Evolutionary conservation across 345 rosid species (phyloP).

Genomic region (Linum tenue): DNA sequence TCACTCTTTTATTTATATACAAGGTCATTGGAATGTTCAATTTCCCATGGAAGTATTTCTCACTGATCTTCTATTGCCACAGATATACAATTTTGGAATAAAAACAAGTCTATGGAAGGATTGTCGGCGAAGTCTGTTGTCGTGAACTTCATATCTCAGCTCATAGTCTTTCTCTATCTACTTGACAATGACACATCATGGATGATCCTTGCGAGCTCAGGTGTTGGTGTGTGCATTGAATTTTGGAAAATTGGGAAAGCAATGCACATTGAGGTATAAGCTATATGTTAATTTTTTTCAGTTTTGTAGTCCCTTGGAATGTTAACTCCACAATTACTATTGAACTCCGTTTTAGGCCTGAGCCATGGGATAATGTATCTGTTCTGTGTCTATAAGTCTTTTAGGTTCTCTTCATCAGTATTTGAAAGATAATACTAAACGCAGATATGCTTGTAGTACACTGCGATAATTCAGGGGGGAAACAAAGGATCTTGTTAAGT

Average conservation of each 20-base stretch:
- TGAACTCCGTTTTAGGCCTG: too few relatives aligned
- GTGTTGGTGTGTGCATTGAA: constrained; percentile 90
- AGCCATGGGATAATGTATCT: too few relatives aligned
- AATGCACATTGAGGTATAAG: constrained; percentile 86
- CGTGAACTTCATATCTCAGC: constrained; percentile 79
- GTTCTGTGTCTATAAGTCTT: too few relatives aligned
- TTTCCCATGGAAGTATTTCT: constrained; percentile 11
- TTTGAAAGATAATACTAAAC: too few relatives aligned
- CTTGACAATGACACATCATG: constrained; percentile 98
- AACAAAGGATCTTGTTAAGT: too few relatives aligned
- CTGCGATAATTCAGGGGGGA: too few relatives aligned
- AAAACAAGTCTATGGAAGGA: constrained; percentile 99
- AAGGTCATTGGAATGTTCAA: neutral
- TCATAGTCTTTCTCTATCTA: constrained; percentile 83
- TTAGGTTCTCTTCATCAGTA: too few relatives aligned
- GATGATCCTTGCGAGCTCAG: constrained; percentile 99
- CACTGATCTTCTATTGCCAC: constrained; percentile 16
- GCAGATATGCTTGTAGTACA: too few relatives aligned
- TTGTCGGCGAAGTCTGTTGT: constrained; percentile 94
- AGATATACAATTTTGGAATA: constrained; percentile 99
- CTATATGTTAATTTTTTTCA: neutral
- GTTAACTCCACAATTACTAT: too few relatives aligned
- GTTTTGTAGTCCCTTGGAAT: too few relatives aligned
- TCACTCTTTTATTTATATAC: neutral
- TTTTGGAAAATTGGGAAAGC: constrained; percentile 99